phyloP scores from a whole-genome alignment of 768 basidiomycete genomes.

The Harrya chromipes region DNA sequence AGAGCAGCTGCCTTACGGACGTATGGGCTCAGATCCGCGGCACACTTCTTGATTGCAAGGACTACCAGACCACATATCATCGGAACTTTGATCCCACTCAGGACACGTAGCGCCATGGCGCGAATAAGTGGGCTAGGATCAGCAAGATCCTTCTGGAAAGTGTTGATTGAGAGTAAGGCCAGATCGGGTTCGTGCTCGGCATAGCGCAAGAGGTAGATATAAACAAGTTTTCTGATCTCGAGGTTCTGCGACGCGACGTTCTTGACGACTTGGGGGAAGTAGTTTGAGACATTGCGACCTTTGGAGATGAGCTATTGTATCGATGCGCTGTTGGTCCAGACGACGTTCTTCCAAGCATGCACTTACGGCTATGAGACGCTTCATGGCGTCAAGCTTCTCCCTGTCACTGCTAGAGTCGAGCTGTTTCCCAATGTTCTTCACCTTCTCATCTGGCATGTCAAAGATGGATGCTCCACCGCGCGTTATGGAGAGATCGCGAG shows the following conservation, averaged over 20 bases:
- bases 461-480: slow-evolving; percentile 55
- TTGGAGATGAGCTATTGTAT: slow-evolving; percentile 80
- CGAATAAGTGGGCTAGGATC: slow-evolving; percentile 93
- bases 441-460: slow-evolving; percentile 75
- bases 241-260: slow-evolving; percentile 92
- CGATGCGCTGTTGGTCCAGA: not conserved
- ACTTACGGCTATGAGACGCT: slow-evolving; percentile 87
- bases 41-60: slow-evolving; percentile 89
- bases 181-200: slow-evolving; percentile 93
- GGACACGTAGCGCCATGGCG: slow-evolving; percentile 91
- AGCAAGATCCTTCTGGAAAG: slow-evolving; percentile 94
- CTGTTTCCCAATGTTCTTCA: slow-evolving; percentile 79
- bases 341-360: not conserved
- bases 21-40: slow-evolving; percentile 88
- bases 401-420: slow-evolving; percentile 85
- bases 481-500: slow-evolving; percentile 65
- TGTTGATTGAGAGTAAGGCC: slow-evolving; percentile 94
- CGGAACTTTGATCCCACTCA: slow-evolving; percentile 87
- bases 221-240: slow-evolving; percentile 94
- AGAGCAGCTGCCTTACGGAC: slow-evolving; percentile 91
- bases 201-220: slow-evolving; percentile 94
- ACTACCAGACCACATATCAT: slow-evolving; percentile 85
- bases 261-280: slow-evolving; percentile 97
- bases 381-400: slow-evolving; percentile 94
- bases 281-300: slow-evolving; percentile 84